These are phyloP conservation scores for Globisporangium cederbergense DNA, from an alignment of 352 stramenopile species.

Conservation along the genomic window DNA sequence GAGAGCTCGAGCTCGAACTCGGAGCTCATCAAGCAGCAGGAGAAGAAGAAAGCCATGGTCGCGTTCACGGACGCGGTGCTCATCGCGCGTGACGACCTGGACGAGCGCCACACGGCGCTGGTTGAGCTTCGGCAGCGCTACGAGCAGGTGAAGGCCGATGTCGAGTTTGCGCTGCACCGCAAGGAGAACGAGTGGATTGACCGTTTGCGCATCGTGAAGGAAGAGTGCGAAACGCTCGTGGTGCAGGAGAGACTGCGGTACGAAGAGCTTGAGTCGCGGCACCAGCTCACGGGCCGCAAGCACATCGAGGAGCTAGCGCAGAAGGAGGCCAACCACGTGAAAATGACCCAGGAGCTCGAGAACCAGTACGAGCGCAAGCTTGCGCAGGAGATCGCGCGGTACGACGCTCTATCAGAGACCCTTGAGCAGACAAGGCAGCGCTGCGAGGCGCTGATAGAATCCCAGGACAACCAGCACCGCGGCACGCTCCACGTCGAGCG, in stretches of 20 bases:
- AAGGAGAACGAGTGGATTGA: constrained; percentile 90
- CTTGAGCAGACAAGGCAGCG: constrained; percentile 88
- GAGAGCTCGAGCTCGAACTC: neutral
- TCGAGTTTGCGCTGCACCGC: constrained; percentile 79
- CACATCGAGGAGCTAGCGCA: constrained; percentile 76
- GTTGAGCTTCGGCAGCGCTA: constrained; percentile 65
- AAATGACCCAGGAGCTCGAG: constrained; percentile 86
- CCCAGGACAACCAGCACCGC: constrained; percentile 65
- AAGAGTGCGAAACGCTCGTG: constrained; percentile 75
- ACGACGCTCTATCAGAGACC: constrained; percentile 84
- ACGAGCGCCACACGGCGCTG: constrained; percentile 52
- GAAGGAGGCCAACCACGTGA: constrained; percentile 72
- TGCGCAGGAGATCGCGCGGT: constrained; percentile 84
- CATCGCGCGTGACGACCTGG: constrained; percentile 72
- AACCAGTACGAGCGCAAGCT: constrained; percentile 93
- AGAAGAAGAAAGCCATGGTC: constrained; percentile 25
- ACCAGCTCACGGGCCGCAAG: constrained; percentile 67
- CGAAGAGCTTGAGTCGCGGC: constrained; percentile 71
- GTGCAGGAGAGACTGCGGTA: constrained; percentile 74
- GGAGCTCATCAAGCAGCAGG: constrained; percentile 15
- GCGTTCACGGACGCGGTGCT: constrained; percentile 52
- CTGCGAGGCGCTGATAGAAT: constrained; percentile 85
- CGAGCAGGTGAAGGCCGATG: constrained; percentile 76
- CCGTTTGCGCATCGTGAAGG: constrained; percentile 67
- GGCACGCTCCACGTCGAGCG: constrained; percentile 60